phyloP scores from a whole-genome alignment of 2,329 filamentous ascomycete species.

The Penicillium sp. region DNA sequence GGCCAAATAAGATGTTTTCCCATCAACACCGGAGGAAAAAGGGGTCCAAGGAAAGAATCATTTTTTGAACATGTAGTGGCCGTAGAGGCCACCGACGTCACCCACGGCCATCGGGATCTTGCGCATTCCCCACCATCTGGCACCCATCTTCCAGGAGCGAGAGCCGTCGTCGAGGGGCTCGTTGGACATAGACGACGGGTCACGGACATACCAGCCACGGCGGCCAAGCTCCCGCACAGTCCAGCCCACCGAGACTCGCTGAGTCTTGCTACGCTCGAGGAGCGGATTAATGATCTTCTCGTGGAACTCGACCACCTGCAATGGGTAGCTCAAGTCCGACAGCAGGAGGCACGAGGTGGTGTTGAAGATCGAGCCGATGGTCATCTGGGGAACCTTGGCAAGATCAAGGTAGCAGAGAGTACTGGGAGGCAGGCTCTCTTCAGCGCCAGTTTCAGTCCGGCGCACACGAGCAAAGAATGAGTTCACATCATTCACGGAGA shows the following conservation, averaged over 20 bases:
- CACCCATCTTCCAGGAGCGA: conserved; percentile 78
- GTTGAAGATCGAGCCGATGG: conserved; percentile 58
- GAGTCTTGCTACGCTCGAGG: conserved; percentile 61
- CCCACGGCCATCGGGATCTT: conserved; percentile 59
- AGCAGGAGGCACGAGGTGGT: conserved; percentile 58
- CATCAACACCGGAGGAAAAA: conserved; percentile 10
- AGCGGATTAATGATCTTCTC: conserved; percentile 66
- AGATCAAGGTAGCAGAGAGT: conserved; percentile 74
- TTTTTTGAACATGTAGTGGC: conserved; percentile 60
- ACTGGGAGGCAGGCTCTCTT: conserved; percentile 16
- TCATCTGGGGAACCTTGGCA: conserved; percentile 62
- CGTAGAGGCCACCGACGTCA: conserved; percentile 59
- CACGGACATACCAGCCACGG: conserved; percentile 64
- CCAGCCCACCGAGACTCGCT: conserved; percentile 62
- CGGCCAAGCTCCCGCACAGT: conserved; percentile 65
- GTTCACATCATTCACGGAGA: conserved; percentile 65
- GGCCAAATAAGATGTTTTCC: conserved; percentile 1
- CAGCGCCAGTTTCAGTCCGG: conserved; percentile 20
- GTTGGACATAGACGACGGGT: conserved; percentile 37
- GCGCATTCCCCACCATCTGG: conserved; percentile 79
- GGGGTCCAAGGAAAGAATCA: conserved; percentile 20
- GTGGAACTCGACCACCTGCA: conserved; percentile 73
- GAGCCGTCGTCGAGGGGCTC: conserved; percentile 53
- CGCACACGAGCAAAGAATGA: conserved; percentile 52
- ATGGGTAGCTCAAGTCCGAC: conserved; percentile 59